These are phyloP conservation scores for Myriosclerotinia duriaeana DNA, from an alignment of 2,329 filamentous ascomycete species.

Conservation along the genomic window DNA sequence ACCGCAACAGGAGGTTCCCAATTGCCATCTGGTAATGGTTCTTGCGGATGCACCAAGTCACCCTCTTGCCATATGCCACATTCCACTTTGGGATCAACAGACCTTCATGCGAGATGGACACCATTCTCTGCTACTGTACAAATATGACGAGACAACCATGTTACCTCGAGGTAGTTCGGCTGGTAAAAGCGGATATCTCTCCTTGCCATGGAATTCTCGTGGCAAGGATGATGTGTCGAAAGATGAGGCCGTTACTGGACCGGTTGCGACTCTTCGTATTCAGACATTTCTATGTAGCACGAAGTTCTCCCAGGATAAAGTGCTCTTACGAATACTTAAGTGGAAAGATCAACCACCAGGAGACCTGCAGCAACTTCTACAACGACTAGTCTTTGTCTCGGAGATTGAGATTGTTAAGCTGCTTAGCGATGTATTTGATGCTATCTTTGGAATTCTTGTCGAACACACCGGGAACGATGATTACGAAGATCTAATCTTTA, in stretches of 20 bases:
- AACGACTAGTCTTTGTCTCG: slow-evolving; percentile 85
- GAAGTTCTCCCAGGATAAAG: slow-evolving; percentile 86
- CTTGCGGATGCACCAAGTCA: slow-evolving; percentile 82
- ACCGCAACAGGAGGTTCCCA: slow-evolving; percentile 73
- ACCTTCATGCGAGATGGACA: slow-evolving; percentile 86
- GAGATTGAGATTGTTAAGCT: slow-evolving; percentile 98
- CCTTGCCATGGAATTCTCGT: slow-evolving; percentile 73
- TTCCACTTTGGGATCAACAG: slow-evolving; percentile 89
- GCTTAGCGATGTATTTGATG: slow-evolving; percentile 82
- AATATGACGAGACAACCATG: slow-evolving; percentile 86
- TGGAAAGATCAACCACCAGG: slow-evolving; percentile 77
- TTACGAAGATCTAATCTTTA: slow-evolving; percentile 90
- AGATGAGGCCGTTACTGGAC: slow-evolving; percentile 72
- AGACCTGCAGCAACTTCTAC: slow-evolving; percentile 71
- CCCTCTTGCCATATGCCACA: slow-evolving; percentile 87
- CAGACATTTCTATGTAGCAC: slow-evolving; percentile 93
- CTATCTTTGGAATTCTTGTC: slow-evolving; percentile 86
- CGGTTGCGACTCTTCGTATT: slow-evolving; percentile 74
- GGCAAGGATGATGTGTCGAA: slow-evolving; percentile 66
- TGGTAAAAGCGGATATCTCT: slow-evolving; percentile 84
- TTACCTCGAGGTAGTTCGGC: slow-evolving; percentile 58
- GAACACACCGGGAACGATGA: slow-evolving; percentile 90
- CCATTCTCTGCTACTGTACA: slow-evolving; percentile 80
- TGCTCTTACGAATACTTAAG: slow-evolving; percentile 76
- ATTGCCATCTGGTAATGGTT: slow-evolving; percentile 85